These are phyloP conservation scores for Posidonia oceanica DNA, from an alignment of 116 monocot species.

Conservation along the genomic window DNA sequence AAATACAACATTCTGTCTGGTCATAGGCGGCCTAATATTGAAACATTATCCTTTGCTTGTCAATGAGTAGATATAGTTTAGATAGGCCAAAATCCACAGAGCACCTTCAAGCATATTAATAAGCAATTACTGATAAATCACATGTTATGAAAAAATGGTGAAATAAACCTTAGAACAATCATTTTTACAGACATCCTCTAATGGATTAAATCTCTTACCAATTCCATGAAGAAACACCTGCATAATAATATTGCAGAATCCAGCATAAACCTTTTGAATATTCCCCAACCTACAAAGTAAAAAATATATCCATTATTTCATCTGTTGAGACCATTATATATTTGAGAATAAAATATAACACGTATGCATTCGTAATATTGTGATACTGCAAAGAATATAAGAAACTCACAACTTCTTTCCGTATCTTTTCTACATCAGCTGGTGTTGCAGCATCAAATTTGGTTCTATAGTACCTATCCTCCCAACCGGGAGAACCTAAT, in stretches of 20 bases:
- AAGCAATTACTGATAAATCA: too few relatives aligned
- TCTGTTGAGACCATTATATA: too few relatives aligned
- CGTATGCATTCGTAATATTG: too few relatives aligned
- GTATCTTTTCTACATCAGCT: constrained; percentile 12
- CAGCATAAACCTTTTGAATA: constrained; percentile 45
- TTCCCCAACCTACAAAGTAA: constrained; percentile 20
- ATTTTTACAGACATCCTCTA: neutral
- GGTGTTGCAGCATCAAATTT: constrained; percentile 17
- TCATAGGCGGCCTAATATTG: too few relatives aligned
- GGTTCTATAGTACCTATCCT: constrained; percentile 20
- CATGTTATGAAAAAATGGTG: neutral
- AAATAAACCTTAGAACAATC: neutral
- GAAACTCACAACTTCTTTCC: constrained; percentile 19
- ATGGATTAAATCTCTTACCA: constrained; percentile 18
- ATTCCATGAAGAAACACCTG: constrained; percentile 38
- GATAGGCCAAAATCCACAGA: too few relatives aligned
- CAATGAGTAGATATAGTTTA: too few relatives aligned
- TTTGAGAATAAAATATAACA: too few relatives aligned
- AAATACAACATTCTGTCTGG: too few relatives aligned
- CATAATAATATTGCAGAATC: constrained; percentile 39
- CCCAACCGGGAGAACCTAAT: constrained; percentile 29
- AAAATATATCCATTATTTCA: too few relatives aligned
- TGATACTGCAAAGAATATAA: neutral
- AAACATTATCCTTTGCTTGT: too few relatives aligned
- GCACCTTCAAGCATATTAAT: too few relatives aligned